Conservation (phyloP, 768 basidiomycete genomes). For the Lactarius tabidus region DNA sequence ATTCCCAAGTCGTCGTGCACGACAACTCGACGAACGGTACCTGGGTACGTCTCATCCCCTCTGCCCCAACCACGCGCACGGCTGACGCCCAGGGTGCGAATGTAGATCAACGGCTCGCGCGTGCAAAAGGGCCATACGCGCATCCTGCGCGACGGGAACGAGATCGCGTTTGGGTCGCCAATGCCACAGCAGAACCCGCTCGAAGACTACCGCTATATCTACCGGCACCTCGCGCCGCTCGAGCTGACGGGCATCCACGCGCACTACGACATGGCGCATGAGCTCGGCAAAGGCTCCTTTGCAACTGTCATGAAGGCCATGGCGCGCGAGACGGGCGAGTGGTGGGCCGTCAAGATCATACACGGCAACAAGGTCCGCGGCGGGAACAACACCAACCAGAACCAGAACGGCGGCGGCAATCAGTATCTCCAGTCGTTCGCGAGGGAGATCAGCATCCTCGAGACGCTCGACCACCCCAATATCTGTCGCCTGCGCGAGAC, state of each 20-base stretch:
- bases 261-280: conserved; percentile 59
- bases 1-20: conserved; percentile 43
- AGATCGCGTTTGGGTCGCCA: conserved; percentile 77
- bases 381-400: conserved; percentile 8
- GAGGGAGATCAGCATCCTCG: conserved; percentile 77
- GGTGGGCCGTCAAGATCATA: conserved; percentile 89
- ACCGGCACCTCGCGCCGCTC: conserved; percentile 55
- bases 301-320: conserved; percentile 86
- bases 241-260: conserved; percentile 54
- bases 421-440: conserved; percentile 41
- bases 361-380: conserved; percentile 45
- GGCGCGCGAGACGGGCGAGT: conserved; percentile 61
- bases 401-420: neutral
- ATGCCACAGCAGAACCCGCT: conserved; percentile 41
- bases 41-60: conserved; percentile 42
- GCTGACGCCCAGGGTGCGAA: neutral
- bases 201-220: conserved; percentile 81
- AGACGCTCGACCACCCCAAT: conserved; percentile 71
- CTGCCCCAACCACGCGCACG: neutral
- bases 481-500: conserved; percentile 78
- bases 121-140: conserved; percentile 54
- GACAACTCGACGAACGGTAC: conserved; percentile 74
- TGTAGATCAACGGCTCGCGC: conserved; percentile 62
- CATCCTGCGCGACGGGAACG: conserved; percentile 73
- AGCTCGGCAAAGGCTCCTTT: conserved; percentile 89